Percentiles rank a stretch among this genome's conserved stretches.
Evolutionary conservation across 352 stramenopile species (phyloP).

Genomic region (Phytophthora foliorum): DNA sequence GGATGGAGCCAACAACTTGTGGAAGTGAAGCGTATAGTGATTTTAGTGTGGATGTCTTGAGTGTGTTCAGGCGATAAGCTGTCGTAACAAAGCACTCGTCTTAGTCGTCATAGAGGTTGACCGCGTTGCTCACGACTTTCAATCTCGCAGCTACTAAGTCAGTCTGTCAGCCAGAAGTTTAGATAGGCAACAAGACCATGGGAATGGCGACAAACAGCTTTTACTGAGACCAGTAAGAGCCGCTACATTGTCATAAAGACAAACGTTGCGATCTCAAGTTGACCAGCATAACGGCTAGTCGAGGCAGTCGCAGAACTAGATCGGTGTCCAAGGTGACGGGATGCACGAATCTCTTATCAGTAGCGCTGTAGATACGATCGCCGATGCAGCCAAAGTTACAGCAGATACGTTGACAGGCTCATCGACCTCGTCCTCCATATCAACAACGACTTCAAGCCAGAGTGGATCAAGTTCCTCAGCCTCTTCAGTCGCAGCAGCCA

Average conservation of each 20-base stretch:
- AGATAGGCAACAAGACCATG: slow-evolving; percentile 6
- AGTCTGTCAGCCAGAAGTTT: slow-evolving; percentile 1
- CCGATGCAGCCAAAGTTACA: slow-evolving; percentile 6
- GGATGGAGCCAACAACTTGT: slow-evolving; percentile 1
- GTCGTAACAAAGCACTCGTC: not conserved
- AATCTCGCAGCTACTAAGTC: too few relatives aligned
- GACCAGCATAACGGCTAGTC: not conserved
- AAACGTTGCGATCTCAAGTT: not conserved
- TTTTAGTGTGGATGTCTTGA: slow-evolving; percentile 4
- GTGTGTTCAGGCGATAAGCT: too few relatives aligned
- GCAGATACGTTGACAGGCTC: slow-evolving; percentile 10
- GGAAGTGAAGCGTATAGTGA: not conserved
- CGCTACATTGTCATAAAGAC: slow-evolving; percentile 1
- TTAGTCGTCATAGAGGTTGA: slow-evolving; percentile 2
- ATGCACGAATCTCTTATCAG: slow-evolving; percentile 21
- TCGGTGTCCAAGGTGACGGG: not conserved
- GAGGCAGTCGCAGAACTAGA: not conserved
- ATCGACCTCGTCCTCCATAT: slow-evolving; percentile 2
- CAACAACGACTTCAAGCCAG: slow-evolving; percentile 9
- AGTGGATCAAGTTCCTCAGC: not conserved
- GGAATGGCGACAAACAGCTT: not conserved
- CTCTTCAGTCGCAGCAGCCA: slow-evolving; percentile 1
- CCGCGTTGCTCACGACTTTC: slow-evolving; percentile 1
- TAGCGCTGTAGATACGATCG: slow-evolving; percentile 11
- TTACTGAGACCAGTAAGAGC: slow-evolving; percentile 26